These are phyloP conservation scores for Pichia paraexigua DNA, from an alignment of 805 yeast species.

Conservation along the genomic window DNA sequence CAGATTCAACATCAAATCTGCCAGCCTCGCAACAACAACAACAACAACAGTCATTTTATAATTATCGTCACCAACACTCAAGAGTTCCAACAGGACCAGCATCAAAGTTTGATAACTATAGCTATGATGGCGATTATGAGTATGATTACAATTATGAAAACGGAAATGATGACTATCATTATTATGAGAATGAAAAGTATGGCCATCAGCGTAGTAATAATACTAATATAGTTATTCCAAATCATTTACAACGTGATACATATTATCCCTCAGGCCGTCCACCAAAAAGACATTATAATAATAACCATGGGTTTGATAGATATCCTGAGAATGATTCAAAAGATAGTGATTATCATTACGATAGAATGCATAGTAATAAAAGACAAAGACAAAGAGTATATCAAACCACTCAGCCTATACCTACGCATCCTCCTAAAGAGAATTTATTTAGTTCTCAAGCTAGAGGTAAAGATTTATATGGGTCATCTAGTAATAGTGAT, in stretches of 20 bases:
- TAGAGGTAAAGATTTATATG: slow-evolving; percentile 13
- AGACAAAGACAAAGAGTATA: neutral
- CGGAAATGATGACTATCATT: neutral
- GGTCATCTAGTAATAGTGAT: slow-evolving; percentile 2
- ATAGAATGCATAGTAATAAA: neutral
- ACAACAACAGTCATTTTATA: neutral
- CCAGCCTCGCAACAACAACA: neutral
- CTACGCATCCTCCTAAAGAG: neutral
- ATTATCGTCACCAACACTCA: neutral
- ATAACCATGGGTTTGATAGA: neutral
- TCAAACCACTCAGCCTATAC: neutral
- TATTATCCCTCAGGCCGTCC: neutral
- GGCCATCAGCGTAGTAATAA: neutral
- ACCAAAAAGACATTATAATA: neutral
- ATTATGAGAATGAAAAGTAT: neutral
- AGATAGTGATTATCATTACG: neutral
- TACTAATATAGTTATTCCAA: neutral
- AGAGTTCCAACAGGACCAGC: neutral
- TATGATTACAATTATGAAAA: neutral
- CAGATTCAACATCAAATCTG: neutral
- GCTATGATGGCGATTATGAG: neutral
- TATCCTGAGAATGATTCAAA: neutral
- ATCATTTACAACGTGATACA: neutral
- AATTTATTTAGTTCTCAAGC: slow-evolving; percentile 8
- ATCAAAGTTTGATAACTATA: neutral